A percentile compares a stretch with the other conserved stretches of the same genome.
These are phyloP conservation scores for Thuidium tamariscinum DNA, from an alignment of 225 moss, liverwort and hornwort species.

Conservation along the genomic window DNA sequence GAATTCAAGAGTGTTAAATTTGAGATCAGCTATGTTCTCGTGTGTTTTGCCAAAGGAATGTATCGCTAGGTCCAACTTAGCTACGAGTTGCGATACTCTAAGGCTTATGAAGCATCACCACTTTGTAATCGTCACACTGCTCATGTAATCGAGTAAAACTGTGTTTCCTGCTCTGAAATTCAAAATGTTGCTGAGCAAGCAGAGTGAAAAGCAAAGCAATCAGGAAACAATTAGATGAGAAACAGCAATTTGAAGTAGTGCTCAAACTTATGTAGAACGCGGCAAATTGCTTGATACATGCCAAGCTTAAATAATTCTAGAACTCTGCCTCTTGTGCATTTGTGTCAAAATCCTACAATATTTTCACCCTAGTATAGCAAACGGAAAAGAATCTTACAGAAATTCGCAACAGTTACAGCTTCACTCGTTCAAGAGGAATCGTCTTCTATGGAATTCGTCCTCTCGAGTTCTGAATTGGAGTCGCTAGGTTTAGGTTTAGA, in stretches of 20 bases:
- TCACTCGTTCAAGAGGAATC: conserved; percentile 11
- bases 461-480: conserved; percentile 9
- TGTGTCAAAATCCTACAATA: not conserved
- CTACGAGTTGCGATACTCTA: not conserved
- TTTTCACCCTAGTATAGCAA: not conserved
- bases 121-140: not conserved
- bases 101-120: not conserved
- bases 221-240: not conserved
- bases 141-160: not conserved
- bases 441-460: conserved; percentile 4
- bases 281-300: not conserved
- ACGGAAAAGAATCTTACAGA: not conserved
- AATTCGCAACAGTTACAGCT: not conserved
- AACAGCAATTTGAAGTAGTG: not conserved
- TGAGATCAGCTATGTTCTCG: not conserved
- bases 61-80: not conserved
- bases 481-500: not conserved
- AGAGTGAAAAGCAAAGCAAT: not conserved
- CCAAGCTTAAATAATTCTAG: not conserved
- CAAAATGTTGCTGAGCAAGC: not conserved
- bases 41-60: not conserved
- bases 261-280: not conserved
- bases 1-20: not conserved
- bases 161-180: not conserved
- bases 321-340: not conserved